Evolutionary conservation across 768 basidiomycete genomes (phyloP), one percentile per base, ranked within the genome.

Genomic region (Kwoniella sp.): DNA sequence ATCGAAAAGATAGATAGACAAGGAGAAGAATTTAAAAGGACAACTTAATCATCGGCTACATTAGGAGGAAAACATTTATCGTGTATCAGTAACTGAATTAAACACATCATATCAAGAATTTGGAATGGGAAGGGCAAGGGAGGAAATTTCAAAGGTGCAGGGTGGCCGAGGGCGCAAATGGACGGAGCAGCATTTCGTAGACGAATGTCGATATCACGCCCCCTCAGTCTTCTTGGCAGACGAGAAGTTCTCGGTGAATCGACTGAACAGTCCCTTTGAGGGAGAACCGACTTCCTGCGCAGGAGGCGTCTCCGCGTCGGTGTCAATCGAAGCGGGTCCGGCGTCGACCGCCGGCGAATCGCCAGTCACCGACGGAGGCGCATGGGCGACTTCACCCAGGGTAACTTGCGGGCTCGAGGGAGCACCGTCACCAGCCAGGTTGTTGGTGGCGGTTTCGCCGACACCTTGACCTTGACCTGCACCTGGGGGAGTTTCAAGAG

Each of bases 311-410:
- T 69, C 71, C 13, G 69, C 55, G 46, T 72, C 64, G 25, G 68
- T 55, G 9, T 58, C 56, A 12, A 40, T n/a, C 36, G 48, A 44
- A 15, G 63, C 66, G 15, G 70, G 72, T 24, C 55, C 61, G 33
- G 67, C 61, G 29, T 52, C 60, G 17, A 19, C 40, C 25, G 53
- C 25, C 4, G 57, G 29, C 15, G 46, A 15, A 33, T 60, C 65
- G 27, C 51, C 58, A 50, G 63, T 58, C 33, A 58, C 61, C 10
- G 63, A 62, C 8, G 66, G 51, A 26, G 74, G 73, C 25, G 73
- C 69, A 55, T 67, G 67, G 19, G 61, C 59, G 30, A 72, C 71
- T 52, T 72, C 68, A 44, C 76, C 76, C 33, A 74, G 67, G 24
- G 70, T 70, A 22, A 57, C 69, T 53, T 67, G 63, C 27, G 58